These are phyloP conservation scores for Paulownia fortunei DNA, from an alignment of 257 asterid species.

Conservation along the genomic window DNA sequence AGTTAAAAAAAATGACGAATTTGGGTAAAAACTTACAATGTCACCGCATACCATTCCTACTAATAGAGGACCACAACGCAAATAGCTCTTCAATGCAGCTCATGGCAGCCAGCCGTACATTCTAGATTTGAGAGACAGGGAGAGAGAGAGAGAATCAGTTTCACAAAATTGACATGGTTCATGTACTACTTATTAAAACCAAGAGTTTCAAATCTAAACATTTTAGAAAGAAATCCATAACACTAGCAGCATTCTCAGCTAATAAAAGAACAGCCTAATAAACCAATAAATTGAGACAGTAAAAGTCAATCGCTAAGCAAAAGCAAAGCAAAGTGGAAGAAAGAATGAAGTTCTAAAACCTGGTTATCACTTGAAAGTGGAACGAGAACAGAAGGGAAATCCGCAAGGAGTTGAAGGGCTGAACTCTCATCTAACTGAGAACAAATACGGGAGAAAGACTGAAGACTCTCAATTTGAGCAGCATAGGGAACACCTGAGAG, in stretches of 20 bases:
- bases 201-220: constrained; percentile 1
- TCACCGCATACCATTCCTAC: constrained; percentile 56
- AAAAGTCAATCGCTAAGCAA: neutral
- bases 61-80: constrained; percentile 48
- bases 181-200: neutral
- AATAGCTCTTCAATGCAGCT: constrained; percentile 65
- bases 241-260: neutral
- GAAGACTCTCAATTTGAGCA: constrained; percentile 77
- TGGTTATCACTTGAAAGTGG: constrained; percentile 76
- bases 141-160: constrained; percentile 14
- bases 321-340: neutral
- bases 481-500: constrained; percentile 63
- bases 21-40: neutral
- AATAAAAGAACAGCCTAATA: neutral
- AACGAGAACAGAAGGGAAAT: constrained; percentile 77
- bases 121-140: constrained; percentile 43
- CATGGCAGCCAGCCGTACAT: constrained; percentile 75
- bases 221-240: neutral
- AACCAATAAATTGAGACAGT: constrained; percentile 15
- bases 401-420: constrained; percentile 52
- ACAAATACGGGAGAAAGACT: constrained; percentile 55
- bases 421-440: constrained; percentile 59
- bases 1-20: constrained; percentile 3
- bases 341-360: constrained; percentile 50
- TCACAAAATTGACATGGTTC: neutral